A percentile compares a stretch with the other conserved stretches of the same genome.
Conservation (phyloP, 176 grass and related monocot genomes). For the Neostapfia colusana region DNA sequence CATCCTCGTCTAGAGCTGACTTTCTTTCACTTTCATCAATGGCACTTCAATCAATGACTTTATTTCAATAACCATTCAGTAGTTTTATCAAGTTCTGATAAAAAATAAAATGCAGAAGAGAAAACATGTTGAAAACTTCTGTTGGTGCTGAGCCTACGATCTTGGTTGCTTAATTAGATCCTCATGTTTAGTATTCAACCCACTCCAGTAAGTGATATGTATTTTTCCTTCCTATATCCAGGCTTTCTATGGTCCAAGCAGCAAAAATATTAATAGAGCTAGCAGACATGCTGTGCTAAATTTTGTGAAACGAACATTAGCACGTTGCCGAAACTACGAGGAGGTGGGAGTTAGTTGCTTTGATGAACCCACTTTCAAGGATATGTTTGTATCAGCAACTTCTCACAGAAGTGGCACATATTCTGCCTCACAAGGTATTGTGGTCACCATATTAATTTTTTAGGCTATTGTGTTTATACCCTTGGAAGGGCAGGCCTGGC, state of each 20-base stretch:
- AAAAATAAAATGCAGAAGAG: not conserved
- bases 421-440: slow-evolving; percentile 41
- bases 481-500: no score
- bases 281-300: slow-evolving; percentile 52
- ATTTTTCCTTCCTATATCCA: slow-evolving; percentile 37
- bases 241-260: slow-evolving; percentile 49
- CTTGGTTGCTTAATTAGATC: slow-evolving; percentile 37
- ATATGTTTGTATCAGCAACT: slow-evolving; percentile 54
- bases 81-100: not conserved
- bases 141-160: not conserved
- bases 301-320: slow-evolving; percentile 61
- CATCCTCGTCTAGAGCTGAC: not conserved
- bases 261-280: slow-evolving; percentile 59
- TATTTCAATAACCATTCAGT: not conserved
- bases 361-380: slow-evolving; percentile 58
- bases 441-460: not conserved
- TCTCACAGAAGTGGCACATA: slow-evolving; percentile 50
- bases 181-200: not conserved
- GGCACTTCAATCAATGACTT: not conserved
- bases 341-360: slow-evolving; percentile 55
- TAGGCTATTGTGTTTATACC: no score
- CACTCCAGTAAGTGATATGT: slow-evolving; percentile 19
- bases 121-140: not conserved
- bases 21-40: not conserved
- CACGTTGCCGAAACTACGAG: slow-evolving; percentile 53